Conservation (phyloP, 2,329 filamentous ascomycete species). For the Ceratocystis alfenasii region DNA sequence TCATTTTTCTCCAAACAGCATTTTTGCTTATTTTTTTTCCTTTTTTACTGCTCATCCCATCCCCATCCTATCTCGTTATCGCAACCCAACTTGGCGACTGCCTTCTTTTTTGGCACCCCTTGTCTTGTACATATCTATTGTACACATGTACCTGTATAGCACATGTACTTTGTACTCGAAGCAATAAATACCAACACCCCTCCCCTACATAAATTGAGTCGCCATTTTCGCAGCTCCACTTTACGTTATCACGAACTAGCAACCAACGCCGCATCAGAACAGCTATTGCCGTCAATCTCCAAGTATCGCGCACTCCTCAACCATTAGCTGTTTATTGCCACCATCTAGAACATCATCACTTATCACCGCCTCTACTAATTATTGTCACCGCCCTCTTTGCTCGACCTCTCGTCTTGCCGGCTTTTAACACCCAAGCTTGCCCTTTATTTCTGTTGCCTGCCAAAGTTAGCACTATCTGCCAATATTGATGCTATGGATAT, state of each 20-base stretch:
- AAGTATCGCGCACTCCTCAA: too few relatives aligned
- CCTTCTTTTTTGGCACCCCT: constrained; percentile 1
- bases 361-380: neutral
- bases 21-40: neutral
- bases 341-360: neutral
- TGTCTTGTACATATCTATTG: neutral
- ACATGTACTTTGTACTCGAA: neutral
- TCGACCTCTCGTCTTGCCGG: neutral
- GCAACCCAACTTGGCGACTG: neutral
- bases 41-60: neutral
- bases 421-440: neutral
- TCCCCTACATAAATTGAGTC: neutral
- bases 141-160: neutral
- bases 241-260: neutral
- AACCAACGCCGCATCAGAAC: neutral
- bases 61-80: constrained; percentile 10
- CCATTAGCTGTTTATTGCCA: neutral
- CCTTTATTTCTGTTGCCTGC: neutral
- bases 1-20: neutral
- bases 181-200: constrained; percentile 6
- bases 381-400: neutral
- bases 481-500: constrained; percentile 10
- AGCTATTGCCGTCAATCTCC: neutral
- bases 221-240: neutral
- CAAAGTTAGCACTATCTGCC: neutral